Evolutionary conservation across 2,329 filamentous ascomycete species (phyloP), one percentile per base, ranked within the genome.

Genomic region (Cyphellophora europaea): DNA sequence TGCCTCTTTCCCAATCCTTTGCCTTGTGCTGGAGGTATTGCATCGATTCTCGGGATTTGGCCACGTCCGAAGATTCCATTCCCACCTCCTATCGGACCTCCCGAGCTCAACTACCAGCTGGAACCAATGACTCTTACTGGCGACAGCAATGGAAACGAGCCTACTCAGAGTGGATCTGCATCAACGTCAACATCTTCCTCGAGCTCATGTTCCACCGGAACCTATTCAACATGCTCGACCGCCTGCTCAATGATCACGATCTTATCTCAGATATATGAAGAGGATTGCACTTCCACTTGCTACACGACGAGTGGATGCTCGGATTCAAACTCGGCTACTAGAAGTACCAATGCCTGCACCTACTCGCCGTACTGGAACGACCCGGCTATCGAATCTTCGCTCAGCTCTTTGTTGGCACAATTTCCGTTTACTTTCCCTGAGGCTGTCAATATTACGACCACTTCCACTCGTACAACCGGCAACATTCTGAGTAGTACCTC

Each of bases 361-460:
- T 8, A 8, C 8, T 8, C 21, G 21, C 21, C 21, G 8, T 25
- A 25, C 21, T 25, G 21, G 21, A 25, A 25, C 21, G 21, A 25
- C 21, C 21, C 21, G 21, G 21, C 21, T 25, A 25, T 25, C 21
- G n/a, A n/a, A 8, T 25, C 21, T 25, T 25, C 21, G 21, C 8
- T 25, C n/a, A 25, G 21, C 21, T 25, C 21, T n/a, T 8, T 25
- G 21, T n/a, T 25, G 8, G 21, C 21, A n/a, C 21, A 25, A n/a
- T 25, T 25, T 25, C 21, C 21, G 8, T 25, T 25, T n/a, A 25
- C 21, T n/a, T 25, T 25, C 21, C n/a, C n/a, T n/a, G n/a, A n/a
- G n/a, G n/a, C n/a, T n/a, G n/a, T n/a, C n/a, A n/a, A n/a, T n/a
- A n/a, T n/a, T n/a, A n/a, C n/a, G n/a, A n/a, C n/a, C n/a, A n/a